These are phyloP conservation scores for Posidonia australis DNA, from an alignment of 106 monocot species.

Conservation along the genomic window DNA sequence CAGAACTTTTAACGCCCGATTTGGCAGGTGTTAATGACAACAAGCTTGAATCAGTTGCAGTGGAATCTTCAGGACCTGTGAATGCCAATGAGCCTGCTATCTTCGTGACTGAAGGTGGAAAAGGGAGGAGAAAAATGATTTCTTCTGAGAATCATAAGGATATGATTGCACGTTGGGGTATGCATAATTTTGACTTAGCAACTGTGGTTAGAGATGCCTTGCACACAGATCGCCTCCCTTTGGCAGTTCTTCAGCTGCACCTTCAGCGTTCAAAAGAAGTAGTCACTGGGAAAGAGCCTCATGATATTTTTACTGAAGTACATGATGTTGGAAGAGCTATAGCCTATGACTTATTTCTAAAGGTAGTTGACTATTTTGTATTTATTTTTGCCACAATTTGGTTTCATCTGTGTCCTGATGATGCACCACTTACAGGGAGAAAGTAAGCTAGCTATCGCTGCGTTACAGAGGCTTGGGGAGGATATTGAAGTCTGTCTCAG, in stretches of 20 bases:
- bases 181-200: conserved; percentile 51
- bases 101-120: conserved; percentile 7
- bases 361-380: conserved; percentile 39
- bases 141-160: conserved; percentile 54
- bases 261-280: conserved; percentile 43
- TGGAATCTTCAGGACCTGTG: conserved; percentile 22
- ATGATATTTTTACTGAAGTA: conserved; percentile 69
- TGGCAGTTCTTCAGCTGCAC: conserved; percentile 80
- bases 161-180: conserved; percentile 73
- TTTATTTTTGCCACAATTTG: neutral
- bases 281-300: conserved; percentile 32
- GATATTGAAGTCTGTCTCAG: conserved; percentile 63
- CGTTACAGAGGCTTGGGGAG: conserved; percentile 80
- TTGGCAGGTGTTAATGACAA: conserved; percentile 6
- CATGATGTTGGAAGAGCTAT: conserved; percentile 64
- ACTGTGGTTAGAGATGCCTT: conserved; percentile 86
- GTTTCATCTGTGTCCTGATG: conserved; percentile 5
- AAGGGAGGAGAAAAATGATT: conserved; percentile 17
- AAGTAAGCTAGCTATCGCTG: conserved; percentile 56
- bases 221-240: conserved; percentile 61
- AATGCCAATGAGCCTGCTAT: conserved; percentile 11
- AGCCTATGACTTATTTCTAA: conserved; percentile 83
- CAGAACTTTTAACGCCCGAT: conserved; percentile 6
- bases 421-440: conserved; percentile 59
- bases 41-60: conserved; percentile 19